These are phyloP conservation scores for Heritiera littoralis DNA, from an alignment of 345 rosid genomes.

Conservation along the genomic window DNA sequence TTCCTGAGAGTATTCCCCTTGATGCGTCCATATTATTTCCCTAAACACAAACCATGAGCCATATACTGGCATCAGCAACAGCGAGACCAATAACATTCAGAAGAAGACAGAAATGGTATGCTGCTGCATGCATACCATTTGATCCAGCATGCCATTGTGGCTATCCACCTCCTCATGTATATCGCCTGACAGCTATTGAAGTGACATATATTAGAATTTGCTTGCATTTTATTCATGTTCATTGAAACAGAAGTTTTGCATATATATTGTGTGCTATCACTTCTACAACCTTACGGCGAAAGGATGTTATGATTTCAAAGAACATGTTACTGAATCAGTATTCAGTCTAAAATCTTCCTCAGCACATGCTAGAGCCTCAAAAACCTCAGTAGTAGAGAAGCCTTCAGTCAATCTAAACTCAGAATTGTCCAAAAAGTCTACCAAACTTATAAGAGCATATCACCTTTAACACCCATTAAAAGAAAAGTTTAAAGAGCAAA, in stretches of 20 bases:
- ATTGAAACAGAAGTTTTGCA: neutral
- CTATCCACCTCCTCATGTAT: conserved; percentile 85
- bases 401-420: neutral
- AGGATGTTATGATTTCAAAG: neutral
- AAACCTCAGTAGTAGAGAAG: neutral
- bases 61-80: conserved; percentile 20
- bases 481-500: neutral
- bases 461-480: neutral
- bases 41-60: conserved; percentile 35
- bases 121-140: conserved; percentile 56
- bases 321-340: conserved; percentile 4
- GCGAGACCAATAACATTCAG: neutral
- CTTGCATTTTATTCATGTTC: neutral
- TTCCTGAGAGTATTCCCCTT: conserved; percentile 82
- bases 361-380: neutral
- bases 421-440: neutral
- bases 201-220: conserved; percentile 16
- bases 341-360: neutral
- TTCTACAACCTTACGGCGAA: neutral
- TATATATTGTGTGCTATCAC: neutral
- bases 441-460: neutral
- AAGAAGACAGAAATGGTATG: neutral
- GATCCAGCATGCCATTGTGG: conserved; percentile 81
- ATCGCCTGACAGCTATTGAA: conserved; percentile 59
- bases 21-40: conserved; percentile 91